A percentile compares a stretch with the other conserved stretches of the same genome.
Evolutionary conservation across 805 yeast genomes (phyloP).

Genomic region (Trichomonascus vanleenenianus): DNA sequence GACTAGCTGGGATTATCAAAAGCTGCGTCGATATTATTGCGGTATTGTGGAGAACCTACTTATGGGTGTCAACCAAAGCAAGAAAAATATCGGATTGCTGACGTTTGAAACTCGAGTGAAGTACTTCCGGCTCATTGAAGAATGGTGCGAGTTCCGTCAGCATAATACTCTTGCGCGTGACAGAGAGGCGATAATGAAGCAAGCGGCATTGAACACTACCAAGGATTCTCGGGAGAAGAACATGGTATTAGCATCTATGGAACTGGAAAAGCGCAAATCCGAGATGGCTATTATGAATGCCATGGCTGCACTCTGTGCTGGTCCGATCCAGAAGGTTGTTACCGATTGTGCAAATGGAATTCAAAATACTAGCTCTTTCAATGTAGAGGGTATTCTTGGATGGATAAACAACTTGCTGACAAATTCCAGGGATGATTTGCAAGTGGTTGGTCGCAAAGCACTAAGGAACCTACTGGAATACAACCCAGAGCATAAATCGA

Average conservation of each 20-base stretch:
- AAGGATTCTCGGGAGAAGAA: conserved; percentile 29
- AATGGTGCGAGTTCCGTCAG: conserved; percentile 92
- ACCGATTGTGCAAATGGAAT: conserved; percentile 33
- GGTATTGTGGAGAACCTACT: conserved; percentile 61
- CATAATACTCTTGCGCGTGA: conserved; percentile 51
- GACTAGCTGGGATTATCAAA: conserved; percentile 60
- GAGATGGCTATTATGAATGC: conserved; percentile 70
- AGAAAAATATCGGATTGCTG: conserved; percentile 40
- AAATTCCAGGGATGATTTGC: conserved; percentile 49
- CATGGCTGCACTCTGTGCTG: conserved; percentile 75
- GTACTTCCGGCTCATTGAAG: conserved; percentile 74
- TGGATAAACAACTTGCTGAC: conserved; percentile 75
- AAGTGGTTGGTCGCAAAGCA: conserved; percentile 61
- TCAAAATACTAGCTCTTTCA: conserved; percentile 49
- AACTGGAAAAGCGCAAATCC: conserved; percentile 64
- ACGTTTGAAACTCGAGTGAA: conserved; percentile 81
- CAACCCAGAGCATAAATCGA: conserved; percentile 47
- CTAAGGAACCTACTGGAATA: conserved; percentile 54
- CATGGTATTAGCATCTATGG: conserved; percentile 60
- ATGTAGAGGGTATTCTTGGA: conserved; percentile 53
- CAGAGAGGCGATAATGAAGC: conserved; percentile 54
- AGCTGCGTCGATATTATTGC: conserved; percentile 74
- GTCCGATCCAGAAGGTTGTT: conserved; percentile 40
- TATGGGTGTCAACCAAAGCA: conserved; percentile 24
- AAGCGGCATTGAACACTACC: conserved; percentile 28